Base-by-base conservation (phyloP, 2,329 filamentous ascomycete species). In the Teratosphaeria nubilosa region DNA sequence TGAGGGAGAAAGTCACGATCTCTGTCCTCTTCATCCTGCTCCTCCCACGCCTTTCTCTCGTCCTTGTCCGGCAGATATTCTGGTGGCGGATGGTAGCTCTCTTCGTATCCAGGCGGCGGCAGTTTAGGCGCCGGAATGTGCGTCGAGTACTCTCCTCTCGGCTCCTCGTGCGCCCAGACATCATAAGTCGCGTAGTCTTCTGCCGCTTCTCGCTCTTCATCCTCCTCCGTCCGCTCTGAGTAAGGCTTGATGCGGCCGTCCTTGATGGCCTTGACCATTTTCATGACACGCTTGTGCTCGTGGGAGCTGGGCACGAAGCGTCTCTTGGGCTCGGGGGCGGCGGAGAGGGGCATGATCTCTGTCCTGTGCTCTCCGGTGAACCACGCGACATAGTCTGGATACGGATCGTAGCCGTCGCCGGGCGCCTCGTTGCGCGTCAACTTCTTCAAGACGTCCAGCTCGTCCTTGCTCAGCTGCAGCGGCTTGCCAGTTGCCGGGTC, bases 241-340 rank as follows among this genome's bases (percentile, higher is more conserved):
- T 95, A 95, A 3, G 95, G 95, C 68, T 95, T 77, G 65, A 99
- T 97, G 54, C 91, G 85, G 37, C 95, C 94, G 74, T 97, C 92
- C 64, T 88, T 86, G 66, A 99, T 99, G 41, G 94, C 94, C 69
- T 89, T 90, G 56, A 97, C 94, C 68, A 99, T 85, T 77, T 99
- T 97, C 84, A 96, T 96, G 55, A 99, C 84, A 58, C 91, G 85
- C 78, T 96, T 96, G 32, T 90, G 88, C 75, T 99, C 94, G 73
- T 99, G 90, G 75, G 96, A 97, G 53, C 92, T 97, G 6, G 95
- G 94, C 10, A 99, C 78, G 72, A 97, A 99, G 66, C 94, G 86
- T 63, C 94, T 83, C 77, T 99, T 99, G 1, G 94, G 94, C 72
- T 99, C 94, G 6, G 94, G 94, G 0, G 94, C 94, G 52, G 91